Conservation (phyloP, 2,329 filamentous ascomycete genomes). For the Annulohypoxylon truncatum region DNA sequence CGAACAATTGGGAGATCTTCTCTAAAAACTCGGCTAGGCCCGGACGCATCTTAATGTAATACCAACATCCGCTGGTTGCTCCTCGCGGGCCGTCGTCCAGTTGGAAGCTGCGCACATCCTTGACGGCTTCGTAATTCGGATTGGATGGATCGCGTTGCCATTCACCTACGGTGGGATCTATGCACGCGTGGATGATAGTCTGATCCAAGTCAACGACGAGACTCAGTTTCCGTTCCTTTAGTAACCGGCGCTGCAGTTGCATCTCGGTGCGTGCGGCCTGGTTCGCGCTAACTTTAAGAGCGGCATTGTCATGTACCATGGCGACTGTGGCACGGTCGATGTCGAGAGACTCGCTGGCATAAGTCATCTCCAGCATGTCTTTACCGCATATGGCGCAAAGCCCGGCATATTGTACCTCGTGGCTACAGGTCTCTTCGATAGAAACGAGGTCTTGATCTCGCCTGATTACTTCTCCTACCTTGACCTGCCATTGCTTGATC, state of each 20-base stretch:
- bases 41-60: constrained; percentile 98
- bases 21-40: constrained; percentile 84
- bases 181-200: constrained; percentile 97
- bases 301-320: constrained; percentile 92
- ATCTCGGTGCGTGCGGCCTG: constrained; percentile 87
- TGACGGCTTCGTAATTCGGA: constrained; percentile 90
- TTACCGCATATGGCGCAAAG: constrained; percentile 93
- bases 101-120: constrained; percentile 89
- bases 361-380: constrained; percentile 93
- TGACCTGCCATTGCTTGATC: constrained; percentile 80
- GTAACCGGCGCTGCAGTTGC: constrained; percentile 83
- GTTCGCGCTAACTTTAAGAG: constrained; percentile 83
- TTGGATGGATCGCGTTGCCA: constrained; percentile 92
- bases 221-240: constrained; percentile 85
- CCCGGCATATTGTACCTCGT: constrained; percentile 90
- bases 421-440: constrained; percentile 90
- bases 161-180: constrained; percentile 94
- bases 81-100: constrained; percentile 86
- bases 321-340: constrained; percentile 90
- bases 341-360: constrained; percentile 82
- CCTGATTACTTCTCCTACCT: constrained; percentile 72
- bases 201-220: constrained; percentile 97
- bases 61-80: constrained; percentile 80
- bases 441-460: constrained; percentile 72
- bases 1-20: constrained; percentile 69